phyloP scores from a whole-genome alignment of 139 green algal genomes.

The Coelastrella sp. region DNA sequence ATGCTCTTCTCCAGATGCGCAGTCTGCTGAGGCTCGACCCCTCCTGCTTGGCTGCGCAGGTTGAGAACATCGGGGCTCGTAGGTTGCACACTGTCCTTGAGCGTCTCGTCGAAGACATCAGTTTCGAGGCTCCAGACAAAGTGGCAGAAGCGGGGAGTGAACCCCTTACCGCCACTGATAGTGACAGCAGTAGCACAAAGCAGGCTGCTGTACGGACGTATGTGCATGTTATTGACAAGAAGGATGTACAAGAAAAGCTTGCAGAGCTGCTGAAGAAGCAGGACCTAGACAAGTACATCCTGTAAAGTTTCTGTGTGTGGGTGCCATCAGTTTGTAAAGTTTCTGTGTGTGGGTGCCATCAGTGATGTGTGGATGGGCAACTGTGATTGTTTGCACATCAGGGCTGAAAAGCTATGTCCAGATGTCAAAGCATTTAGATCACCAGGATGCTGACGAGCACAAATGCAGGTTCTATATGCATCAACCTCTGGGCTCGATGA shows the following conservation, averaged over 20 bases:
- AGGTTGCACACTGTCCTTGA: conserved; percentile 96
- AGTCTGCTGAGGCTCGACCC: no score
- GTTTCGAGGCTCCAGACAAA: conserved; percentile 90
- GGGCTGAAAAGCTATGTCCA: no score
- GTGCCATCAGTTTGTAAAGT: no score
- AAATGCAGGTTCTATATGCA: no score
- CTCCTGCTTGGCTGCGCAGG: conserved; percentile 42
- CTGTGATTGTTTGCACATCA: no score
- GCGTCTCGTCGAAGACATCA: conserved; percentile 93
- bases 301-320: no score
- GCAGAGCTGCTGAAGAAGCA: conserved; percentile 51
- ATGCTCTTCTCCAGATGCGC: neutral
- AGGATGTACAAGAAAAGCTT: conserved; percentile 47
- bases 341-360: no score
- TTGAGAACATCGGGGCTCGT: conserved; percentile 97
- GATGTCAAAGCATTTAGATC: no score
- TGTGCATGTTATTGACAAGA: conserved; percentile 49
- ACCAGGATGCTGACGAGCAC: no score
- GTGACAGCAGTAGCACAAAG: neutral
- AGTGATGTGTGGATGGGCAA: no score
- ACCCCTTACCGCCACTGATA: neutral
- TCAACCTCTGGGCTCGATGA: no score
- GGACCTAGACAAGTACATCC: conserved; percentile 61
- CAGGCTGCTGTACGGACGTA: neutral
- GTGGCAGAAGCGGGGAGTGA: conserved; percentile 32